Evolutionary conservation across 176 grass and related monocot genomes (phyloP).

Genomic region (Oryza punctata): DNA sequence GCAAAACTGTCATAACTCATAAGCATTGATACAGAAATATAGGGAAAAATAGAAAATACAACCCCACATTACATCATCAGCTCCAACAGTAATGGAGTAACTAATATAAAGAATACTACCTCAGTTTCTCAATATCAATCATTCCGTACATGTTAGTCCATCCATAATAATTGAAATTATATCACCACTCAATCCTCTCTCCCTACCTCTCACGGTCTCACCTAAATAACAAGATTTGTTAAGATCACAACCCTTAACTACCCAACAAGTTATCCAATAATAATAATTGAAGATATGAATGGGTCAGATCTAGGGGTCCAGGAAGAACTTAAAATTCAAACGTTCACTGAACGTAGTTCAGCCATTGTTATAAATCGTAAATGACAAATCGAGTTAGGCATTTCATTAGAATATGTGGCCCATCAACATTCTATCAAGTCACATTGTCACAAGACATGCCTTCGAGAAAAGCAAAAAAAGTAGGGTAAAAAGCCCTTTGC

Average conservation of each 20-base stretch:
- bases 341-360: background rate
- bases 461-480: background rate
- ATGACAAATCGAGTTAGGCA: background rate
- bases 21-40: constrained; percentile 18
- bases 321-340: background rate
- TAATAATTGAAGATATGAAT: background rate
- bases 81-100: background rate
- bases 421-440: constrained; percentile 1
- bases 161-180: background rate
- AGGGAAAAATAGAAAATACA: background rate
- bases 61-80: background rate
- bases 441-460: background rate
- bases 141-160: background rate
- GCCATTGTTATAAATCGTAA: background rate
- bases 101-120: background rate
- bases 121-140: background rate
- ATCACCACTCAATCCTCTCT: background rate
- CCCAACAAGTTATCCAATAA: background rate
- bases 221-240: background rate
- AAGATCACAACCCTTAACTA: background rate
- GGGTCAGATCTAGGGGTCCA: background rate
- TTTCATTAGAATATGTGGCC: background rate
- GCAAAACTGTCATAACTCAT: constrained; percentile 26
- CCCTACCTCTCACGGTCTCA: background rate
- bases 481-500: constrained; percentile 16